A percentile compares a stretch with the other conserved stretches of the same genome.
Evolutionary conservation across 2,329 filamentous ascomycete species (phyloP).

Genomic region (Spiromastix sp.): DNA sequence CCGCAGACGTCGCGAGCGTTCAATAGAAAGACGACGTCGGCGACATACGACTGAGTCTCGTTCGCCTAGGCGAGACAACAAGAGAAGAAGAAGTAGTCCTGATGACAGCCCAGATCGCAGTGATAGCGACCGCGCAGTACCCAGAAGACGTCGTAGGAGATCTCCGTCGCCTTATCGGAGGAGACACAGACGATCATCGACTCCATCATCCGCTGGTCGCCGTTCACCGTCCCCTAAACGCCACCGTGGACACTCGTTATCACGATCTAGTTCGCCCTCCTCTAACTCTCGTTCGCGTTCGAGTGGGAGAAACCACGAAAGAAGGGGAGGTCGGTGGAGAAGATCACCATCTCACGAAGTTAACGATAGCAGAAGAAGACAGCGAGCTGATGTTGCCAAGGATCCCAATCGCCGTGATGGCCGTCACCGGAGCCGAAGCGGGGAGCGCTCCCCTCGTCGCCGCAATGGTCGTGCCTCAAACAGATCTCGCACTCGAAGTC

Average conservation of each 20-base stretch:
- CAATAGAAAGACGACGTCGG: constrained; percentile 21
- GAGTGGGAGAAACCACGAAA: constrained; percentile 20
- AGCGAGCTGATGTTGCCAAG: constrained; percentile 42
- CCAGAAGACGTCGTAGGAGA: constrained; percentile 39
- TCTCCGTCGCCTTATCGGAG: constrained; percentile 42
- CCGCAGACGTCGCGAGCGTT: constrained; percentile 18
- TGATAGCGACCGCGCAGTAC: constrained; percentile 32
- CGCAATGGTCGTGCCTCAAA: constrained; percentile 19
- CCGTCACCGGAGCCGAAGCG: constrained; percentile 30
- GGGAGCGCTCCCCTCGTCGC: constrained; percentile 19
- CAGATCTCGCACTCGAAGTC: constrained; percentile 15
- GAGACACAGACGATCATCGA: constrained; percentile 30
- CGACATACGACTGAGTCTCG: constrained; percentile 28
- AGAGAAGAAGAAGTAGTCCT: constrained; percentile 24
- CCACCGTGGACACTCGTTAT: constrained; percentile 19
- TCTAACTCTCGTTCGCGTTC: constrained; percentile 27
- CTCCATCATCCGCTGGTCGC: constrained; percentile 29
- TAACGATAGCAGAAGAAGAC: constrained; percentile 31
- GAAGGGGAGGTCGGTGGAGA: constrained; percentile 26
- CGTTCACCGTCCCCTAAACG: constrained; percentile 25
- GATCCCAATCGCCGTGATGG: constrained; percentile 32
- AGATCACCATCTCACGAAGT: constrained; percentile 35
- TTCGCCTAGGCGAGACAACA: constrained; percentile 28
- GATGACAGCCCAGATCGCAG: constrained; percentile 30
- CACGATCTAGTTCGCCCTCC: constrained; percentile 27